phyloP scores from a whole-genome alignment of 108 stramenopile species.

The Skeletonema tropicum region DNA sequence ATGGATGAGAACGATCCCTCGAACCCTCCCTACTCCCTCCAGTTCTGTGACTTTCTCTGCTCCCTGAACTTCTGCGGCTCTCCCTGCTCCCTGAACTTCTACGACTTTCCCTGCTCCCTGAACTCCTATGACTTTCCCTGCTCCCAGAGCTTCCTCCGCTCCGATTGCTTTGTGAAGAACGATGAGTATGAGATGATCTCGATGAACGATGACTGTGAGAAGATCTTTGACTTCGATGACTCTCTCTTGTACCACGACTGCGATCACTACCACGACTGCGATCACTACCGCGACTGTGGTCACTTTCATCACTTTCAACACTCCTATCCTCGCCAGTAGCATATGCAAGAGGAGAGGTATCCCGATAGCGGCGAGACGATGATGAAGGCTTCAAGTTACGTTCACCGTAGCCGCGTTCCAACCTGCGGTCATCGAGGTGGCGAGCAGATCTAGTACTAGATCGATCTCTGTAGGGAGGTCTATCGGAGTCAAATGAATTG shows the following conservation, averaged over 20 bases:
- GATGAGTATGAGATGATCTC: background rate
- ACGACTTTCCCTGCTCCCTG: background rate
- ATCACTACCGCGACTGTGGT: background rate
- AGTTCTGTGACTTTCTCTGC: background rate
- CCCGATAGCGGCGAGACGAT: background rate
- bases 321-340: background rate
- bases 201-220: background rate
- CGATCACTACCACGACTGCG: background rate
- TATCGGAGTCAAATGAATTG: background rate
- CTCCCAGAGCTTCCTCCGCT: background rate
- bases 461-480: background rate
- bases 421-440: background rate
- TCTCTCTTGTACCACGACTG: background rate
- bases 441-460: background rate
- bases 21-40: background rate
- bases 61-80: background rate
- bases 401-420: background rate
- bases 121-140: background rate
- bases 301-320: conserved; percentile 6
- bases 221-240: conserved; percentile 4
- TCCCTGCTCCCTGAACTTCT: background rate
- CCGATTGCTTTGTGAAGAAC: background rate
- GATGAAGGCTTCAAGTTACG: background rate
- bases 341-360: background rate
- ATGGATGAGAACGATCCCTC: background rate